These are phyloP conservation scores for Clonostachys byssicola DNA, from an alignment of 2,329 filamentous ascomycete genomes.

Conservation along the genomic window DNA sequence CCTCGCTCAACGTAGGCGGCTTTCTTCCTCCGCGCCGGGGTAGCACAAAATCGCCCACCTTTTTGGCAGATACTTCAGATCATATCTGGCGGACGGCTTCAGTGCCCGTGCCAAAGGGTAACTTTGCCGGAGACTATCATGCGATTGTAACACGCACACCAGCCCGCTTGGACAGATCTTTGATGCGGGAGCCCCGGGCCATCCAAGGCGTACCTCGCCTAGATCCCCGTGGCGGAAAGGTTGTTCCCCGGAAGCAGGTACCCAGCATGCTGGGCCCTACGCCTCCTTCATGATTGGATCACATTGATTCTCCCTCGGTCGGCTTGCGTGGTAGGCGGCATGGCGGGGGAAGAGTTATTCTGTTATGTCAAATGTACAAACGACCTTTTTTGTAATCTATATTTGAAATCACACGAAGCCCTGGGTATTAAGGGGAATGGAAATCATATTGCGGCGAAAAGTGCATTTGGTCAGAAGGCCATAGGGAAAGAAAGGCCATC, in stretches of 20 bases:
- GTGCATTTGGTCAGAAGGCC: too few species aligned
- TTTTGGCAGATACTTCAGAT: constrained; percentile 68
- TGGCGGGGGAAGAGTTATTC: too few species aligned
- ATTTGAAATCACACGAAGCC: too few species aligned
- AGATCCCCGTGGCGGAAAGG: constrained; percentile 43
- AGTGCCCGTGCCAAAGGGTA: constrained; percentile 55
- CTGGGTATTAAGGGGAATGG: too few species aligned
- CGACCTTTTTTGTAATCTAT: too few species aligned
- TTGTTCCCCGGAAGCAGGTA: constrained; percentile 53
- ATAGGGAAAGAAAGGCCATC: too few species aligned
- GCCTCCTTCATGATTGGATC: constrained; percentile 25
- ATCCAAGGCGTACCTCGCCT: constrained; percentile 80
- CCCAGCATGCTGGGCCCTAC: constrained; percentile 40
- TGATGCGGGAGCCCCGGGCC: constrained; percentile 89
- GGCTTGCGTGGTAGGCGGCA: too few species aligned
- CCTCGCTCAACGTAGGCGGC: constrained; percentile 31
- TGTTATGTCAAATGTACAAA: too few species aligned
- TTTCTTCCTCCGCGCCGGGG: constrained; percentile 27
- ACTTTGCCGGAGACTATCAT: constrained; percentile 60
- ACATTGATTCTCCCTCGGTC: too few species aligned
- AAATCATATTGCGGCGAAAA: too few species aligned
- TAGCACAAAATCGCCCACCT: constrained; percentile 44
- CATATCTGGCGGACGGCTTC: constrained; percentile 74
- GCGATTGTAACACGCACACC: constrained; percentile 63
- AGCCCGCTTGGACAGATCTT: constrained; percentile 73